Percentiles rank a stretch among this genome's conserved stretches.
These are phyloP conservation scores for Phytopythium ostracodes DNA, from an alignment of 352 stramenopile genomes.

Conservation along the genomic window DNA sequence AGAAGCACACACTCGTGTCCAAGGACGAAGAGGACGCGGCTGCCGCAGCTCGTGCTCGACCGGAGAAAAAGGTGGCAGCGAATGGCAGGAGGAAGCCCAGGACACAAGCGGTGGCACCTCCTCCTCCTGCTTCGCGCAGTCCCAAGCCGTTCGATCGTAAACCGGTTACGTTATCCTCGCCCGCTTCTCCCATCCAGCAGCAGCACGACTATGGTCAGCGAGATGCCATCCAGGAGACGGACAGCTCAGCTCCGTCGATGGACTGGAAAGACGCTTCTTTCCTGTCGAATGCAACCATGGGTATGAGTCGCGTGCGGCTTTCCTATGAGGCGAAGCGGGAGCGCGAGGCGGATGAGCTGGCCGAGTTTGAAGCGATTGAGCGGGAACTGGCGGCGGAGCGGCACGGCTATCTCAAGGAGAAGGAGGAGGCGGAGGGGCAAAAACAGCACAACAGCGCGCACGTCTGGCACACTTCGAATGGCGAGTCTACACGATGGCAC, in stretches of 20 bases:
- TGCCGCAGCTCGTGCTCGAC: too few species aligned
- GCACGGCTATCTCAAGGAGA: slow-evolving; percentile 46
- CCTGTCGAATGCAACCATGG: slow-evolving; percentile 42
- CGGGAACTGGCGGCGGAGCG: slow-evolving; percentile 60
- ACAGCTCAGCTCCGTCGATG: slow-evolving; percentile 8
- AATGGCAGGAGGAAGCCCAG: background rate
- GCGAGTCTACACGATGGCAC: slow-evolving; percentile 1
- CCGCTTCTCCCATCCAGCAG: slow-evolving; percentile 15
- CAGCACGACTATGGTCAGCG: background rate
- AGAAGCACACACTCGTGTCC: slow-evolving; percentile 56
- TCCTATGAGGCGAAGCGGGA: slow-evolving; percentile 55
- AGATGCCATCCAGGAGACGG: background rate
- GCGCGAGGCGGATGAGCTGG: slow-evolving; percentile 67
- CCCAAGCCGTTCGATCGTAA: background rate
- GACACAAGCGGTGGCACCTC: background rate
- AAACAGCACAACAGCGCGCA: slow-evolving; percentile 10
- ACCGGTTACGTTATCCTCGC: background rate
- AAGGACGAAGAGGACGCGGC: slow-evolving; percentile 27
- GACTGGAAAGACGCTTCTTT: slow-evolving; percentile 26
- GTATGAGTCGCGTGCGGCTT: slow-evolving; percentile 44
- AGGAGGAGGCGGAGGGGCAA: slow-evolving; percentile 20
- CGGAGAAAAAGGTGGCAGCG: slow-evolving; percentile 4
- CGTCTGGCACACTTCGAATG: background rate
- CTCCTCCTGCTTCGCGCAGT: background rate
- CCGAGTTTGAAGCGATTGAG: slow-evolving; percentile 77